These are phyloP conservation scores for Zalaria obscura DNA, from an alignment of 2,329 filamentous ascomycete genomes.

Conservation along the genomic window DNA sequence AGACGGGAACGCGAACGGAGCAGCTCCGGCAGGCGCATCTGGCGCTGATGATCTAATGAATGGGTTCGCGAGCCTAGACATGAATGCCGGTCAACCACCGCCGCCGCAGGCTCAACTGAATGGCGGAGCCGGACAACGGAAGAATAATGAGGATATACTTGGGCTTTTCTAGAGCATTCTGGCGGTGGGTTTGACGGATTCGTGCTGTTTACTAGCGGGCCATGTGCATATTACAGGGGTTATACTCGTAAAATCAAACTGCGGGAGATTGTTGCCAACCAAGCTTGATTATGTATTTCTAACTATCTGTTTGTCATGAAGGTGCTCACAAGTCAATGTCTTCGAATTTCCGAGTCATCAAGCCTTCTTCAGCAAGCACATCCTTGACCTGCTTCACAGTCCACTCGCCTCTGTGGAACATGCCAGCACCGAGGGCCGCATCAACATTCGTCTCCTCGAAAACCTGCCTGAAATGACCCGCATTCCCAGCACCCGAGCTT, in stretches of 20 bases:
- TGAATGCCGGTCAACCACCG: slow-evolving; percentile 51
- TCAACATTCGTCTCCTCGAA: slow-evolving; percentile 77
- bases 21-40: slow-evolving; percentile 18
- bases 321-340: slow-evolving; percentile 14
- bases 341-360: slow-evolving; percentile 71
- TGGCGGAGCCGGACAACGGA: slow-evolving; percentile 33
- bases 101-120: slow-evolving; percentile 48
- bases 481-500: slow-evolving; percentile 79
- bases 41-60: slow-evolving; percentile 51
- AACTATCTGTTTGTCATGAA: no score
- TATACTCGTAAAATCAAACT: no score
- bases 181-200: neutral
- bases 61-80: slow-evolving; percentile 69
- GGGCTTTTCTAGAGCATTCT: slow-evolving; percentile 3
- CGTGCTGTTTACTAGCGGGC: neutral
- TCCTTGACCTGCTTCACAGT: slow-evolving; percentile 92
- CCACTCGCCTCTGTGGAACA: slow-evolving; percentile 95
- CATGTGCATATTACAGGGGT: neutral
- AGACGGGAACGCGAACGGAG: slow-evolving; percentile 20
- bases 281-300: no score
- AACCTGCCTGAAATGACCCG: slow-evolving; percentile 79
- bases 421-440: slow-evolving; percentile 86
- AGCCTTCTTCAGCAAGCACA: slow-evolving; percentile 52
- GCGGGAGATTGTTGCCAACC: no score
- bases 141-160: slow-evolving; percentile 19